Evolutionary conservation across 2,329 filamentous ascomycete species (phyloP), one percentile per base, ranked within the genome.

Genomic region (Sporothrix variecibatus): DNA sequence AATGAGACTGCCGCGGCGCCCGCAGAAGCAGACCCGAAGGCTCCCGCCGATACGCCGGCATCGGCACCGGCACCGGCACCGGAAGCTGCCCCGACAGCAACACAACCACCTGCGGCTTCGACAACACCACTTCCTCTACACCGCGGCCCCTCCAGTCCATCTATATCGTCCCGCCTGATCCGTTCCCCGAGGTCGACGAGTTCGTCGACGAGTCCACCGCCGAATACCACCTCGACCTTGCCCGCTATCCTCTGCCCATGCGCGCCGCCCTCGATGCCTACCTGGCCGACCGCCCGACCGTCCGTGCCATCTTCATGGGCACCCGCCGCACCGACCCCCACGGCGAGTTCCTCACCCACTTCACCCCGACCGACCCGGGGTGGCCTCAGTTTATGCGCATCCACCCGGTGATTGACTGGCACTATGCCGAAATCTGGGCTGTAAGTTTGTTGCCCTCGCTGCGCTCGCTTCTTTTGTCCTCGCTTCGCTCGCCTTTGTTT

Each of bases 371-470:
- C 4, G 96, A 98, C 82, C 86, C 88, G 49, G 94, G 92, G 1
- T 99, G 96, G 96, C 96, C 96, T 49, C 85, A 87, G 60, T 97
- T 98, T 80, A 95, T 98, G 91, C 90, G 96, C 74, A 87, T 98
- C 75, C 94, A 99, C 82, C 95, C 96, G 0, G 93, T 99, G 11
- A 95, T 99, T 80, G 96, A 99, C 83, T 99, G 96, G 96, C 94
- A 96, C 81, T 97, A 98, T 82, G 89, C 90, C 12, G 95, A 98
- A 82, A 95, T 98, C 72, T 98, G 96, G 96, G 90, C 91, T 23
- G 94, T 97, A 80, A 87, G 80, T 73, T n/a, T 70, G 23, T 34
- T 56, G 23, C 12, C 68, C 31, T 58, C 17, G 34, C 60, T 62
- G 20, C 12, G 20, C 38, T 67, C n/a, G 9, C 17, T 26, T 46